Base-by-base conservation (phyloP, 306 rosid species). In the Bauhinia variegata region DNA sequence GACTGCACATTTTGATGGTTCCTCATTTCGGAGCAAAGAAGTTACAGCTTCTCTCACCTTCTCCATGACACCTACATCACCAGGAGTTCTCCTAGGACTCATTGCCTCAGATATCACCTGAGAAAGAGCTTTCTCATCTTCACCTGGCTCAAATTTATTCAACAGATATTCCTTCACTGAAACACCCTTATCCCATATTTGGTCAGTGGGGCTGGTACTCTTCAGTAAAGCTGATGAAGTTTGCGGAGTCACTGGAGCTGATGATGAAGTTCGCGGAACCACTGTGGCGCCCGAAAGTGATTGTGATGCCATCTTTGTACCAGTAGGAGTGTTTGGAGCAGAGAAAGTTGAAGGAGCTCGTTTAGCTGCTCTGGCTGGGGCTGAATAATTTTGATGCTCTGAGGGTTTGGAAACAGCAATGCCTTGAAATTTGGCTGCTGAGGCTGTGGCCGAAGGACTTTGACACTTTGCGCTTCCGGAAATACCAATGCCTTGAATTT, bases 101-200 rank as follows among this genome's bases (percentile, higher is more conserved):
- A 87, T 79, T 63, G 79, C 88, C 50, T 87, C 95, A 13, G 96
- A 89, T 68, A 92, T 87, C 48, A 86, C 96, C 66, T 63, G 79
- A 34, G 97, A 92, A 33, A 87, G 83, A 11, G 96, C 97, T 65
- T 60, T 89, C 71, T 92, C 97, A 72, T 92, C 96, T 63, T 92
- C 98, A 8, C 95, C 98, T 1, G 98, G 96, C 76, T 89, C 96
- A 69, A 89, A 71, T 69, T 89, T 89, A 41, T 79, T 83, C 82
- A 83, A 64, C 78, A 89, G 70, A 66, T 89, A 92, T 75, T 89
- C 93, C 70, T 83, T 89, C 70, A 92, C 75, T 0, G 89, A 85
- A 68, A 83, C 88, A 50, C 95, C 96, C 85, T 85, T 87, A 41
- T 92, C 92, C 91, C 90, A 85, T 54, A 68, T 41, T 28, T 80